These are phyloP conservation scores for Xenoacremonium recifei DNA, from an alignment of 2,329 filamentous ascomycete genomes.

Conservation along the genomic window DNA sequence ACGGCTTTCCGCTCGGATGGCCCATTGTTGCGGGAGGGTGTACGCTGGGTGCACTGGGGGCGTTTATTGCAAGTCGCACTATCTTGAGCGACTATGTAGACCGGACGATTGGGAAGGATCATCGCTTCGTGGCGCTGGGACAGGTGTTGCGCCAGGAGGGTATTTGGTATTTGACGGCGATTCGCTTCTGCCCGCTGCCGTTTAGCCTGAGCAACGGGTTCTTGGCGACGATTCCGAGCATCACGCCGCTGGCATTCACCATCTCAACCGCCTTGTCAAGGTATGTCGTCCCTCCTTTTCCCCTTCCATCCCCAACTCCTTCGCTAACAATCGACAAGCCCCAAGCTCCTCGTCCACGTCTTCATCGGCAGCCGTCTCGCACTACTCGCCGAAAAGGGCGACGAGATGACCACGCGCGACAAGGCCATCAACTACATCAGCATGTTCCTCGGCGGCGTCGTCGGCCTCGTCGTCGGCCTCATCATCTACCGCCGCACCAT, in stretches of 20 bases:
- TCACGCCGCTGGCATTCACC: constrained; percentile 72
- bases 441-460: constrained; percentile 68
- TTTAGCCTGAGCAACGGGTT: constrained; percentile 94
- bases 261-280: constrained; percentile 78
- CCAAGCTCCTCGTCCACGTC: constrained; percentile 87
- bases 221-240: constrained; percentile 87
- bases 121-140: constrained; percentile 82
- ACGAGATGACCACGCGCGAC: constrained; percentile 75
- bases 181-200: constrained; percentile 87
- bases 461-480: constrained; percentile 76
- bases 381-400: constrained; percentile 76
- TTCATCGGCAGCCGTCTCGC: constrained; percentile 88
- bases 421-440: constrained; percentile 81
- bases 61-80: constrained; percentile 79
- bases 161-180: constrained; percentile 83
- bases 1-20: constrained; percentile 67
- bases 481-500: constrained; percentile 78
- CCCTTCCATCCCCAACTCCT: neutral
- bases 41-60: constrained; percentile 71
- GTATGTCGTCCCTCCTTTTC: constrained; percentile 29
- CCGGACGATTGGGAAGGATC: constrained; percentile 76
- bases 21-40: constrained; percentile 78
- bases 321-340: constrained; percentile 41
- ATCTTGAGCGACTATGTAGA: constrained; percentile 77
- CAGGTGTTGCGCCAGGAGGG: constrained; percentile 90